Base-by-base conservation (phyloP, 306 rosid species). In the Hippophae tibetana region DNA sequence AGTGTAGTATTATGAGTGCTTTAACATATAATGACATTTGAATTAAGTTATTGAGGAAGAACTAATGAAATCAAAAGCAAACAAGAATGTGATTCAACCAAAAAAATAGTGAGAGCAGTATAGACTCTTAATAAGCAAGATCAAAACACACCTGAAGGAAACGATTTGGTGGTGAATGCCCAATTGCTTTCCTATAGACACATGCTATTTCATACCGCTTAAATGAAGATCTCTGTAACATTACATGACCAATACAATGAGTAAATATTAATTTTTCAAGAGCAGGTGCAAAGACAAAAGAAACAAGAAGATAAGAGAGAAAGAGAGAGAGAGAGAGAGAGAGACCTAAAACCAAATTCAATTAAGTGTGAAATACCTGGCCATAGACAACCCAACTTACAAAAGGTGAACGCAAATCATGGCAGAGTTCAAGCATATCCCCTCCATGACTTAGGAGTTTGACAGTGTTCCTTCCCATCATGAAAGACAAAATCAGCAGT, bases 391-490 rank as follows among this genome's bases (percentile, higher is more conserved):
- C 72, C 96, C 96, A 92, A 69, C 77, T 74, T 63, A 80, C 79
- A 78, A 92, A 92, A 66, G 96, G 96, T 57, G 81, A 67, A 50
- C 98, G 98, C 66, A 92, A 74, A 73, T 92, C 96, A 9, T 81
- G 82, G 76, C 90, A 78, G 63, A 92, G 96, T 81, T 92, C 96
- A 71, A 92, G 87, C 89, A 87, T 81, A 69, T 87, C 95, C 56
- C 98, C 98, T 74, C 98, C 98, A 60, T 81, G 81, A 67, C 87
- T 92, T 73, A 92, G 78, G 61, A 87, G 87, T 85, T 83, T 92
- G 70, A 92, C 95, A 62, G 96, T 75, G 81, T 80, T 83, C 86
- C 98, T 92, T 78, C 57, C 60, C 64, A 55, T 63, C 27, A 8
- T 13, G 9, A 44, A 61, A 70, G 68, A 68, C 69, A 67, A 60